Conservation (phyloP, 352 stramenopile species). For the Globisporangium megalacanthum region DNA sequence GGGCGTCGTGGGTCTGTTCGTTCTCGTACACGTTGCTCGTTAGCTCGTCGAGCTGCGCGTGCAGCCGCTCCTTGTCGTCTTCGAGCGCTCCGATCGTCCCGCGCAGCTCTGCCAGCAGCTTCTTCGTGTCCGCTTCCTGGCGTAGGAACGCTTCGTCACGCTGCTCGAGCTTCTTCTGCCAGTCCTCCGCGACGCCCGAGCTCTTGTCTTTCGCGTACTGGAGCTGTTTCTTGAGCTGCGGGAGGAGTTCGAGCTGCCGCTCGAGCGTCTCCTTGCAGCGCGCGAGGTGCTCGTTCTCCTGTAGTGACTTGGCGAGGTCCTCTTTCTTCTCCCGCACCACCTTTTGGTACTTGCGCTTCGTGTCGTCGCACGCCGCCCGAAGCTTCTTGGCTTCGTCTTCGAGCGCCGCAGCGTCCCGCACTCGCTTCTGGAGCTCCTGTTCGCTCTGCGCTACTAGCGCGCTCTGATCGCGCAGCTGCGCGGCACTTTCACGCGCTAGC, state of each 20-base stretch:
- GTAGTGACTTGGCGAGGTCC: conserved; percentile 36
- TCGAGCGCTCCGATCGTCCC: conserved; percentile 19
- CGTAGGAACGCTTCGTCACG: conserved; percentile 50
- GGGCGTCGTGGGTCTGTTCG: conserved; percentile 13
- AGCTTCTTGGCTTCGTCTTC: conserved; percentile 36
- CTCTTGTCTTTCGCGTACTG: conserved; percentile 43
- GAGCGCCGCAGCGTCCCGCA: conserved; percentile 14
- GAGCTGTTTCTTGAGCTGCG: conserved; percentile 45
- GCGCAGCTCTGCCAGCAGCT: conserved; percentile 21
- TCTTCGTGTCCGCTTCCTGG: conserved; percentile 45
- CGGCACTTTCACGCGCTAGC: conserved; percentile 31
- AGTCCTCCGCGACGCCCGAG: conserved; percentile 23
- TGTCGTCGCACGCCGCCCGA: conserved; percentile 16
- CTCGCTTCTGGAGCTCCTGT: conserved; percentile 18
- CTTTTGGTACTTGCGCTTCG: conserved; percentile 34
- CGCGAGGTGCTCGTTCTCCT: conserved; percentile 38
- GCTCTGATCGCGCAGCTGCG: conserved; percentile 18
- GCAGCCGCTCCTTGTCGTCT: conserved; percentile 23
- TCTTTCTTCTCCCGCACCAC: conserved; percentile 51
- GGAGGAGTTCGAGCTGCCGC: conserved; percentile 36
- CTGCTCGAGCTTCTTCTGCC: conserved; percentile 27
- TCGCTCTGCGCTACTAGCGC: conserved; percentile 14
- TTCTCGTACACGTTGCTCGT: conserved; percentile 18
- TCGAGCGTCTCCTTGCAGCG: conserved; percentile 26
- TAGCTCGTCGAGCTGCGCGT: conserved; percentile 20